Conservation (phyloP, 768 basidiomycete species). For the Lactarius psammicola region DNA sequence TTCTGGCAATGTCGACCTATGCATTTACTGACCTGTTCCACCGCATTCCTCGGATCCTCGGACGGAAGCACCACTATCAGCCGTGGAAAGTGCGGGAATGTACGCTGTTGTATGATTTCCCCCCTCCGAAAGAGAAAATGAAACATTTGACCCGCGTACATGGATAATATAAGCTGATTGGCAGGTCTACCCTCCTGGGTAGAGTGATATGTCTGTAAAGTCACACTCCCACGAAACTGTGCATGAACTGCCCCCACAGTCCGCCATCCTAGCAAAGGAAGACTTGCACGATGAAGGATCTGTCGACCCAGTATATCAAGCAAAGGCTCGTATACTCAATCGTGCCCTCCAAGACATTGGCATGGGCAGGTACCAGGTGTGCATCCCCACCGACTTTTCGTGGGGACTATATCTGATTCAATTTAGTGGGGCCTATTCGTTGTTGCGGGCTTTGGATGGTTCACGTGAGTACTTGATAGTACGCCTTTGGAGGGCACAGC, state of each 20-base stretch:
- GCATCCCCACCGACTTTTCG: conserved; percentile 9
- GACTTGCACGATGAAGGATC: conserved; percentile 28
- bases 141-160: neutral
- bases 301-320: conserved; percentile 58
- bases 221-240: neutral
- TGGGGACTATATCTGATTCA: neutral
- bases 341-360: conserved; percentile 63
- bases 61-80: neutral
- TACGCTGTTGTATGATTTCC: neutral
- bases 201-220: conserved; percentile 3
- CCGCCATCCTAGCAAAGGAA: neutral
- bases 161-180: neutral
- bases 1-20: neutral
- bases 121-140: neutral
- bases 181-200: neutral
- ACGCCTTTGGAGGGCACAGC: neutral
- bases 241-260: neutral
- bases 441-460: conserved; percentile 74
- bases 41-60: neutral
- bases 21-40: neutral
- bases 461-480: conserved; percentile 49
- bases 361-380: conserved; percentile 67
- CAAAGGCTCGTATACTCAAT: conserved; percentile 57
- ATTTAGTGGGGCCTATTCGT: conserved; percentile 59
- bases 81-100: too few species aligned